Percentiles rank a stretch among this genome's conserved stretches.
These are phyloP conservation scores for Aspergillus sp. DNA, from an alignment of 2,329 filamentous ascomycete species.

Conservation along the genomic window DNA sequence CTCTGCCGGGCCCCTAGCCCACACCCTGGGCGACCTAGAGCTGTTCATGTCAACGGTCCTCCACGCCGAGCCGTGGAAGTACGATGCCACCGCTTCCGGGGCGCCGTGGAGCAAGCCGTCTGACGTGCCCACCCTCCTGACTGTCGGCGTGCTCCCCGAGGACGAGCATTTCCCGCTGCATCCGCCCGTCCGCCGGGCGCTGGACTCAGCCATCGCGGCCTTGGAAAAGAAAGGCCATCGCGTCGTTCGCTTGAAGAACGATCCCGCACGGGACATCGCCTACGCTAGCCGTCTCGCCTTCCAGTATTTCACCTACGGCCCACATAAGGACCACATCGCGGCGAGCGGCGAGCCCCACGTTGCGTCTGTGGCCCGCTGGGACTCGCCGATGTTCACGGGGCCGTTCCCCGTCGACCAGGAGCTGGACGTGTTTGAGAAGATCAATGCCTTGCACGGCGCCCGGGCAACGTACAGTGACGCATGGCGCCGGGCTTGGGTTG, in stretches of 20 bases:
- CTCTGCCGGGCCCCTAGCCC: conserved; percentile 12
- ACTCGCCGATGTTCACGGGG: conserved; percentile 24
- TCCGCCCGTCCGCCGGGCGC: conserved; percentile 48
- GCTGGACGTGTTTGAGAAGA: conserved; percentile 34
- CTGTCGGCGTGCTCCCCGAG: conserved; percentile 50
- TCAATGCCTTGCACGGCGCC: conserved; percentile 44
- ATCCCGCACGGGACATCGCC: conserved; percentile 24
- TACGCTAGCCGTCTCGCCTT: conserved; percentile 35
- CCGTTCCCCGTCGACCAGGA: conserved; percentile 25
- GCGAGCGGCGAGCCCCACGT: conserved; percentile 46
- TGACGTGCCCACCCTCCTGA: conserved; percentile 22
- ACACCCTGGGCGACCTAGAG: conserved; percentile 17
- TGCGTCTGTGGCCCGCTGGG: conserved; percentile 33
- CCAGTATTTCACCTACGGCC: conserved; percentile 38
- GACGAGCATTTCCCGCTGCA: conserved; percentile 50
- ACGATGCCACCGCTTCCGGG: conserved; percentile 42
- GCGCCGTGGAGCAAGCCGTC: conserved; percentile 46
- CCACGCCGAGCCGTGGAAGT: conserved; percentile 41
- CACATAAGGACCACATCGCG: conserved; percentile 28
- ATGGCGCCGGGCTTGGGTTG: conserved; percentile 44
- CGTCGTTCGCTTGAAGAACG: conserved; percentile 39
- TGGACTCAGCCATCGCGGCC: conserved; percentile 39
- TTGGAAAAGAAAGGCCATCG: conserved; percentile 47
- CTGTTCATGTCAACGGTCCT: conserved; percentile 41
- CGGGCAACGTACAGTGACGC: conserved; percentile 31